These are phyloP conservation scores for Trichophyton verrucosum DNA, from an alignment of 2,329 filamentous ascomycete genomes.

Conservation along the genomic window DNA sequence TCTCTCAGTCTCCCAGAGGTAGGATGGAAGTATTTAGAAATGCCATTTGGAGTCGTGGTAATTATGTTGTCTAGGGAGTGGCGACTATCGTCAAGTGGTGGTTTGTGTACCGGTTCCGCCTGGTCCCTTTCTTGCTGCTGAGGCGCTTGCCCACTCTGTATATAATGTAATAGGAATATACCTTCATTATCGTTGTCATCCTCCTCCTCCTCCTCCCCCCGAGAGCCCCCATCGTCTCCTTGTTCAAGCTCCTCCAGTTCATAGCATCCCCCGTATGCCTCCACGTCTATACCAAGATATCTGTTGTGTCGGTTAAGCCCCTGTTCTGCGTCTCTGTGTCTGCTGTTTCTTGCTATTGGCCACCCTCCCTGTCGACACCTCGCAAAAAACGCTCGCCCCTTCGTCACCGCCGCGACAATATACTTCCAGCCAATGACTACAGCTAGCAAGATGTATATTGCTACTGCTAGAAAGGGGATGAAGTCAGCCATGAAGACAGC, in stretches of 20 bases:
- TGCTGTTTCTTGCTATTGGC: conserved; percentile 11
- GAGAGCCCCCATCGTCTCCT: conserved; percentile 3
- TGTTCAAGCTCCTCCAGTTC: conserved; percentile 14
- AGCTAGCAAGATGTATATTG: conserved; percentile 14
- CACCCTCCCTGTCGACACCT: conserved; percentile 14
- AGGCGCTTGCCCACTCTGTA: not conserved
- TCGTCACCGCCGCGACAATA: not conserved
- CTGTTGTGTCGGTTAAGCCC: conserved; percentile 6
- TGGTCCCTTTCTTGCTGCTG: not conserved
- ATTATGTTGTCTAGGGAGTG: not conserved
- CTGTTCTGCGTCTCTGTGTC: no score
- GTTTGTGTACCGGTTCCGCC: not conserved
- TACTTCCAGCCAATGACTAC: conserved; percentile 5
- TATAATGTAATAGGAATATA: conserved; percentile 1
- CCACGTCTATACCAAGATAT: not conserved
- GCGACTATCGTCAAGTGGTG: not conserved
- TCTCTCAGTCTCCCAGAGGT: conserved; percentile 11
- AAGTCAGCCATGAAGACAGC: conserved; percentile 8
- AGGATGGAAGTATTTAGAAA: conserved; percentile 17
- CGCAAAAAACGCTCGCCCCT: not conserved
- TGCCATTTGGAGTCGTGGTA: not conserved
- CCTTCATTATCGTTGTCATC: conserved; percentile 9
- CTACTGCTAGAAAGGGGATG: conserved; percentile 9
- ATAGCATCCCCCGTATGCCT: not conserved
- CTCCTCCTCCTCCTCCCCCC: no score